Base-by-base conservation (phyloP, 305 asterid species). In the Petunia hybrid region DNA sequence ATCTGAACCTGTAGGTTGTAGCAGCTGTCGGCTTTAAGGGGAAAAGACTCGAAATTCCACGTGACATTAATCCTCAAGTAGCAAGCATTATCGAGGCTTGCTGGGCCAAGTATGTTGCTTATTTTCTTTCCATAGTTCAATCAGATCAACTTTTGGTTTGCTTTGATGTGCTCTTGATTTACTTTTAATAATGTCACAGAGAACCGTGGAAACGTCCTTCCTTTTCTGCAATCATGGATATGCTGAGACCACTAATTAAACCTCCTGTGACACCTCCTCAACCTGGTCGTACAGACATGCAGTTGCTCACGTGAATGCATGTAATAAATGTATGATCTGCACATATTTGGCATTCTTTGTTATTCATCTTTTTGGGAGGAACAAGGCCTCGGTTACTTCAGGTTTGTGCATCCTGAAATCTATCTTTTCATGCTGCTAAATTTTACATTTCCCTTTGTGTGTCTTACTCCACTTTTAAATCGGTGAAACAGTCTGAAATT, bases 131-230 rank as follows among this genome's bases (percentile, higher is more conserved):
- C 9, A 59, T 59, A 79, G 81, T 67, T 63, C 63, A 69, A 16
- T 71, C 41, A 57, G 53, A 36, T 3, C 51, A 35, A 22, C 36
- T 56, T 66, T 14, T 63, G 43, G 73, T 36, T 40, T 48, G 46
- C 45, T 16, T 22, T 59, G 41, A 42, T 36, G 71, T 13, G n/a
- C 14, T 22, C 81, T 53, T 75, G 73, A 46, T 56, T 59, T 38
- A 9, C 16, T 65, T 64, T 8, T 79, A 43, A 38, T 12, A 3
- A 22, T 84, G 71, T 76, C 90, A 90, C 95, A 95, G 99, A 68
- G 98, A 95, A 78, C 86, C 98, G 59, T 91, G 98, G 97, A 91
- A 90, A 80, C 91, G 99, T 59, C 98, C 99, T 22, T 91, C 98
- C 39, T 95, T 95, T 85, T 43, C 92, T 83, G 87, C 80, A 83